Evolutionary conservation across 73 alveolate genomes (phyloP).

Genomic region (Blepharisma japonicum): DNA sequence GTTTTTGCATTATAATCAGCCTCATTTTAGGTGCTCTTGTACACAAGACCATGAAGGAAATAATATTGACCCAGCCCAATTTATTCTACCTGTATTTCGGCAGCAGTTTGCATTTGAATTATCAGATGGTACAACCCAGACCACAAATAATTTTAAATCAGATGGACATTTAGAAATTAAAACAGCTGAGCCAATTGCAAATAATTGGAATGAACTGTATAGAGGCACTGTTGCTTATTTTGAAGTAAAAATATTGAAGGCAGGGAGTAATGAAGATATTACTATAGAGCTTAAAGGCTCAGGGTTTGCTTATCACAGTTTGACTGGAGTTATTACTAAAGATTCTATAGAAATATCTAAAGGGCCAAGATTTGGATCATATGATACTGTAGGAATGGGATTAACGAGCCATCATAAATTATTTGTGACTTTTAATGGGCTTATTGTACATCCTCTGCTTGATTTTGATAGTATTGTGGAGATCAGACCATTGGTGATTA

Average conservation of each 20-base stretch:
- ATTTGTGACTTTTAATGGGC: constrained; percentile 14
- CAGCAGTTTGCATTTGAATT: too few species aligned
- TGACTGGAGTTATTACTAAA: neutral
- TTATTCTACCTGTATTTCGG: too few species aligned
- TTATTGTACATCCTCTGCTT: neutral
- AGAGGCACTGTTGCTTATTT: constrained; percentile 4
- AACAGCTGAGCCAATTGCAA: constrained; percentile 10
- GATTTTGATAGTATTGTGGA: neutral
- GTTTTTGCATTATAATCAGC: neutral
- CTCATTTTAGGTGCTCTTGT: neutral
- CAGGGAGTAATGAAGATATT: constrained; percentile 15
- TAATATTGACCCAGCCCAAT: too few species aligned
- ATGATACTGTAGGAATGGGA: constrained; percentile 22
- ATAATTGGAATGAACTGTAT: neutral
- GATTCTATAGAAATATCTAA: neutral
- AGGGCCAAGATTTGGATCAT: constrained; percentile 19
- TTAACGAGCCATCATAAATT: neutral
- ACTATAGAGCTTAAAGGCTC: constrained; percentile 7
- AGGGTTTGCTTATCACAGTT: neutral
- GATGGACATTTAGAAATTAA: neutral
- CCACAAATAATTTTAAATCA: too few species aligned
- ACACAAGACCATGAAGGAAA: neutral
- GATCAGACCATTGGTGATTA: neutral
- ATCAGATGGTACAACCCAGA: too few species aligned
- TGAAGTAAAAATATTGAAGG: constrained; percentile 7